phyloP scores from a whole-genome alignment of 2,329 filamentous ascomycete species.

The Leptodontidium sp. region DNA sequence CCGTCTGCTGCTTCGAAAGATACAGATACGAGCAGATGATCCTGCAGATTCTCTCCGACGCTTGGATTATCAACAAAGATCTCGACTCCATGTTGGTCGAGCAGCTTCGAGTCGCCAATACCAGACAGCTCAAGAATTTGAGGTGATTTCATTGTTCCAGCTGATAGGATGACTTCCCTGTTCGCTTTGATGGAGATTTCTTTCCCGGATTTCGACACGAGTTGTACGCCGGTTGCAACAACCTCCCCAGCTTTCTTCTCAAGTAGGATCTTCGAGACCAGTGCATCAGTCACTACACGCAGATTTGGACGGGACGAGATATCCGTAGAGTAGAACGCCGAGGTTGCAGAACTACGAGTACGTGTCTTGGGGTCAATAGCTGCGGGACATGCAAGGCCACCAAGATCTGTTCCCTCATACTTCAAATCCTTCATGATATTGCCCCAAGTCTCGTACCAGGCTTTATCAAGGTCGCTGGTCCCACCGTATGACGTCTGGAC shows the following conservation, averaged over 20 bases:
- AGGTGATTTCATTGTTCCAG: conserved; percentile 55
- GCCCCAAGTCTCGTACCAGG: conserved; percentile 28
- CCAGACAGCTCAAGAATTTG: conserved; percentile 61
- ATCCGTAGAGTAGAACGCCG: conserved; percentile 35
- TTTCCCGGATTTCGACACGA: conserved; percentile 6
- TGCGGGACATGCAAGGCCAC: conserved; percentile 44
- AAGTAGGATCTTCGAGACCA: conserved; percentile 73
- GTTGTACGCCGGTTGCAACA: conserved; percentile 26
- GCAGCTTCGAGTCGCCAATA: conserved; percentile 53
- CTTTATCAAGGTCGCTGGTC: conserved; percentile 22
- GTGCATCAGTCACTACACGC: conserved; percentile 83
- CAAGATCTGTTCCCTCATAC: conserved; percentile 45
- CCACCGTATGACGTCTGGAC: conserved; percentile 28
- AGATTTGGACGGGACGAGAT: conserved; percentile 61
- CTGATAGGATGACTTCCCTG: conserved; percentile 39
- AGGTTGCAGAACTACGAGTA: conserved; percentile 36
- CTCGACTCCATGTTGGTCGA: conserved; percentile 47
- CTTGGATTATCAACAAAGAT: conserved; percentile 42
- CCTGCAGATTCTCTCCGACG: conserved; percentile 48
- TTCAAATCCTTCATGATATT: conserved; percentile 42
- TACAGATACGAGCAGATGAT: conserved; percentile 50
- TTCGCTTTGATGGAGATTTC: conserved; percentile 51
- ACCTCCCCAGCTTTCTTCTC: conserved; percentile 14
- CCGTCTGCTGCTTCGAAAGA: conserved; percentile 52
- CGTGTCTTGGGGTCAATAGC: conserved; percentile 34